Base-by-base conservation (phyloP, 2,329 filamentous ascomycete genomes). In the Alternaria ethzedia region DNA sequence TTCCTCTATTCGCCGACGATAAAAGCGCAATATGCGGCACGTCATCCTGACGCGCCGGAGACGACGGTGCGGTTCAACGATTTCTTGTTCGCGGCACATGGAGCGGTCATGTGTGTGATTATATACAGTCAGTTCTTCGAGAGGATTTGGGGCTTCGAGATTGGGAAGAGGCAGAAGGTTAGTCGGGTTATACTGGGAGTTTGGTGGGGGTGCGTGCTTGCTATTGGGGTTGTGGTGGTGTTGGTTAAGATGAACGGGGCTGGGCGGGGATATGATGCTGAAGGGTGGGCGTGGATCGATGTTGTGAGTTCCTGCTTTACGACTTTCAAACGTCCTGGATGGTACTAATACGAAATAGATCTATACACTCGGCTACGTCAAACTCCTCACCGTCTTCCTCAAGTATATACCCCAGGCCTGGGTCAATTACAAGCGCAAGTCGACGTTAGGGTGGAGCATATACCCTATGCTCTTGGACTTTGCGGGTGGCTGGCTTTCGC, bases 11-110 rank as follows among this genome's bases (percentile, higher is more conserved):
- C 93, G 17, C 86, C 92, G 2, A 81, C 88, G 13, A 90, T 98
- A 59, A 90, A 92, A 57, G 79, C 83, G 36, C 92, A 98, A 78
- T 99, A 99, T 83, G 94, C 93, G 21, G 86, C 87, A 17, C 89
- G 96, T 64, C 89, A 98, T 79, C 88, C 87, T 3, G 80, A 86
- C 49, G 89, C 90, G 5, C 89, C 92, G 8, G 87, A 91, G 46
- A 93, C 95, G 4, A 96, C 94, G 1, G 94, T 97, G 28, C 89
- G 91, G 59, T 88, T 93, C 81, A 98, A 98, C 81, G 96, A 99
- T 82, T 86, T 98, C 63, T 88, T 89, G 13, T 98, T 98, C 78
- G 94, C 94, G 15, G 83, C 88, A 4, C 94, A 98, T 81, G 95
- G 91, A 32, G 84, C 93, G 15, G 66, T 94, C 10, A 82, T 97